Evolutionary conservation across 768 basidiomycete species (phyloP).

Genomic region (Auricularia cornea): DNA sequence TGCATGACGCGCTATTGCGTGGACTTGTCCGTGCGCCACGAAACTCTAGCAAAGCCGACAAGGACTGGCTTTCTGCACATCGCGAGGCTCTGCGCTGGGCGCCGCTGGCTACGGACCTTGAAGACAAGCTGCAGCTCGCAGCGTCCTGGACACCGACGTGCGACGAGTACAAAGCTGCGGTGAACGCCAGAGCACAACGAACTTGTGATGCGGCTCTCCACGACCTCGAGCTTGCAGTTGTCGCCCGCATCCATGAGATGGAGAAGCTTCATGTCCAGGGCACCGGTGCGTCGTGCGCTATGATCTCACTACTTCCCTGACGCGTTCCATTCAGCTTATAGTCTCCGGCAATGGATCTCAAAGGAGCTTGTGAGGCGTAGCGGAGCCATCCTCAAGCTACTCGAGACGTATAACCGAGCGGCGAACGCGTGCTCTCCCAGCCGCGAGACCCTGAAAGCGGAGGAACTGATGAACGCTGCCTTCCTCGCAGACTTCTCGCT

Average conservation of each 20-base stretch:
- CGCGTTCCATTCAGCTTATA: neutral
- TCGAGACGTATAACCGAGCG: neutral
- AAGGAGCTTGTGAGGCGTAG: neutral
- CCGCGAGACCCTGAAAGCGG: neutral
- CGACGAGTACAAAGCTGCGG: neutral
- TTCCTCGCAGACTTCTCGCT: slow-evolving; percentile 1
- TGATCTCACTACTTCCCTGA: neutral
- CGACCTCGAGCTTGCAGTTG: neutral
- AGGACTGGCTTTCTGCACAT: neutral
- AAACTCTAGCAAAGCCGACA: neutral
- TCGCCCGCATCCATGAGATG: neutral
- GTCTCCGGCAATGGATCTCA: neutral
- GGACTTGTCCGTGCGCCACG: neutral
- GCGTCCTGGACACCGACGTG: neutral
- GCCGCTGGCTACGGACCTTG: neutral
- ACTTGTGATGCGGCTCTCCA: neutral
- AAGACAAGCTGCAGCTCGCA: neutral
- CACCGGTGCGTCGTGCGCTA: neutral
- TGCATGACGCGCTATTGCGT: neutral
- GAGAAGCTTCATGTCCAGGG: neutral
- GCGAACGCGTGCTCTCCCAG: neutral
- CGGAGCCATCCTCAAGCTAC: neutral
- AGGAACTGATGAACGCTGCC: neutral
- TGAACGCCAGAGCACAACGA: neutral
- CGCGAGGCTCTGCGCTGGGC: neutral